phyloP scores from a whole-genome alignment of 805 yeast genomes.

The Candida orba region DNA sequence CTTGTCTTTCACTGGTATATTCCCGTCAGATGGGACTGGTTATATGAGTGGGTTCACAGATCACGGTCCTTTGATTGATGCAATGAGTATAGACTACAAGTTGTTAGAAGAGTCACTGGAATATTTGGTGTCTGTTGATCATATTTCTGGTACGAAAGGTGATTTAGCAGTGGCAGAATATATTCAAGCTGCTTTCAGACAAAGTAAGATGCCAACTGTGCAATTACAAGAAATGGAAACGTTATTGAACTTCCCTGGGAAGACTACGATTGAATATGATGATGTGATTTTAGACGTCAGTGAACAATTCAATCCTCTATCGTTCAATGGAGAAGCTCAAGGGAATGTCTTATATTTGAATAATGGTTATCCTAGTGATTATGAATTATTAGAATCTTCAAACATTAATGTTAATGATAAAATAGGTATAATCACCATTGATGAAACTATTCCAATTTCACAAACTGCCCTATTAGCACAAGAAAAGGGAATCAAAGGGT shows the following conservation, averaged over 20 bases:
- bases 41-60: slow-evolving; percentile 49
- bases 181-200: slow-evolving; percentile 48
- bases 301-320: slow-evolving; percentile 61
- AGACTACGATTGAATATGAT: slow-evolving; percentile 20
- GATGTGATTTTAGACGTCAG: slow-evolving; percentile 24
- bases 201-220: slow-evolving; percentile 47
- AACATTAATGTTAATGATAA: slow-evolving; percentile 37
- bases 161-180: slow-evolving; percentile 67
- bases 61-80: slow-evolving; percentile 40
- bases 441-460: slow-evolving; percentile 44
- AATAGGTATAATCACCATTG: slow-evolving; percentile 57
- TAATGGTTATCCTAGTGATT: slow-evolving; percentile 56
- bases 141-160: slow-evolving; percentile 82
- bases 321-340: slow-evolving; percentile 48
- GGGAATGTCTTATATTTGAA: slow-evolving; percentile 57
- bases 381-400: slow-evolving; percentile 29
- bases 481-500: slow-evolving; percentile 50
- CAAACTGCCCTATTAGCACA: slow-evolving; percentile 51
- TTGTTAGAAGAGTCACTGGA: slow-evolving; percentile 21
- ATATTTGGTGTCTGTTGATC: slow-evolving; percentile 44
- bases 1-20: slow-evolving; percentile 49
- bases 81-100: slow-evolving; percentile 47
- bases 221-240: slow-evolving; percentile 46
- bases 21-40: slow-evolving; percentile 36
- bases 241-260: slow-evolving; percentile 60